Base-by-base conservation (phyloP, 805 yeast genomes). In the Lipomyces chichibuensis region DNA sequence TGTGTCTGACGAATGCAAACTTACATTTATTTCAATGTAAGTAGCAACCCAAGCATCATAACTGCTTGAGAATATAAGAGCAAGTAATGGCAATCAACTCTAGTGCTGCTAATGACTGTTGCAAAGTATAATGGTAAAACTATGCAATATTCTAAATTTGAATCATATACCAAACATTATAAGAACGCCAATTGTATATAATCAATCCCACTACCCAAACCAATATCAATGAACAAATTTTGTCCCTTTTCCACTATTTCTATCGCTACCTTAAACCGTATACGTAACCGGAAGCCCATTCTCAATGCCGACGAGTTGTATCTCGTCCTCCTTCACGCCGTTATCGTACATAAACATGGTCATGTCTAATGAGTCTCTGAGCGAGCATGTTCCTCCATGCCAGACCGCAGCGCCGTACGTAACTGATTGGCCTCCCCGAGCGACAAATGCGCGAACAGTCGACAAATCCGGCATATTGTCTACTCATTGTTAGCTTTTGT, bases 401-500 rank as follows among this genome's bases (percentile, higher is more conserved):
- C 70, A 67, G 46, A 67, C 70, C 13, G 65, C 70, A 0, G 65
- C 63, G n/a, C 59, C 59, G 63, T 66, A 66, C 14, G 97, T 92
- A 4, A 93, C 92, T 0, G 96, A 90, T 75, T 92, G 97, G 75
- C 89, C 87, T 0, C 97, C 97, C 62, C 80, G 83, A 70, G 93
- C 91, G 6, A 86, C 71, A 73, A 92, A 93, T 0, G 96, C 96
- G 69, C 80, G 82, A 8, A 88, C 73, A 0, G 84, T 78, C 2
- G 78, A 72, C 17, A 85, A 83, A 72, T 89, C 90, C 0, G 97
- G 97, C 58, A 87, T 76, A 2, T 79, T 79, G 2, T 78, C 72
- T 56, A 49, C 62, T 73, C 74, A 81, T 79, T 53, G 79, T 80
- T 72, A 80, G 78, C 82, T 62, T 13, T 20, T 39, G 5, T 29